Conservation (phyloP, 129 eudicot genomes). For the Arctium lappa region DNA sequence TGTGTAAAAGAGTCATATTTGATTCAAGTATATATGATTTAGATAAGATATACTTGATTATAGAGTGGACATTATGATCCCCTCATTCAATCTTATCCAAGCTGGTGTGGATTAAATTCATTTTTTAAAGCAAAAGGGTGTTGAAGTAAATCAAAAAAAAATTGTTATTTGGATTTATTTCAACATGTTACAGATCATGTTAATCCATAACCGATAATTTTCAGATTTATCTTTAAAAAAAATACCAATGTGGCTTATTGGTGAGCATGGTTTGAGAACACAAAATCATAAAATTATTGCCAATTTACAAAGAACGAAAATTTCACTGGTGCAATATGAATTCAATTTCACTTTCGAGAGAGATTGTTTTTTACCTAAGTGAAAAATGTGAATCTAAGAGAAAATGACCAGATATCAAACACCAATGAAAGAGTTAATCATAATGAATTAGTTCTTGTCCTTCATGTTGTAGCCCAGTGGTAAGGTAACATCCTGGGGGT, state of each 20-base stretch:
- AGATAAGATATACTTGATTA: neutral
- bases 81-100: neutral
- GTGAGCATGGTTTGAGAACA: neutral
- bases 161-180: too few relatives aligned
- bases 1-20: neutral
- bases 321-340: neutral
- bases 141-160: too few relatives aligned
- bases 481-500: too few relatives aligned
- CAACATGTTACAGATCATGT: too few relatives aligned
- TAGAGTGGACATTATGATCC: neutral
- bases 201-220: too few relatives aligned
- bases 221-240: neutral
- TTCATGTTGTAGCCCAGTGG: too few relatives aligned
- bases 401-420: neutral
- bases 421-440: neutral
- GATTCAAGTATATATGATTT: neutral
- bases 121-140: neutral
- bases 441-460: too few relatives aligned
- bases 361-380: neutral
- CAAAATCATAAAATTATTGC: neutral
- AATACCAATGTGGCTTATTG: neutral
- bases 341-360: neutral
- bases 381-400: neutral
- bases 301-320: neutral
- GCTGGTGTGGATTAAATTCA: neutral